phyloP scores from a whole-genome alignment of 306 rosid genomes.

The Sesbania bispinosa region DNA sequence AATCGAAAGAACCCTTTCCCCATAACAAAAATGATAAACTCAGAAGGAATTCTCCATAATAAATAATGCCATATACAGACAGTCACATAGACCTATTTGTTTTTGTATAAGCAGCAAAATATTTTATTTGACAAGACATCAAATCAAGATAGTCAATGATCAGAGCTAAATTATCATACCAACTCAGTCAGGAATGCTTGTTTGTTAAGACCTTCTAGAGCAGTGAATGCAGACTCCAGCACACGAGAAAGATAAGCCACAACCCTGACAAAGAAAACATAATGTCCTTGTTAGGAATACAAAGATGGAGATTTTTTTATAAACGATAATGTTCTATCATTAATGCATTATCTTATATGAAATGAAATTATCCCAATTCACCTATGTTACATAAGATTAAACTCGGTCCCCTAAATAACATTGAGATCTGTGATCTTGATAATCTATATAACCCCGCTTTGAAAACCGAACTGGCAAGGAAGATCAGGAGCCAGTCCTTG shows the following conservation, averaged over 20 bases:
- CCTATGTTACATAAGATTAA: neutral
- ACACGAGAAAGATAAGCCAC: conserved; percentile 98
- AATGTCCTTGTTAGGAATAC: conserved; percentile 18
- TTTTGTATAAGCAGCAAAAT: conserved; percentile 2
- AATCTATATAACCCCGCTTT: neutral
- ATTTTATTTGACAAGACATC: conserved; percentile 11
- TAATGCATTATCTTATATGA: neutral
- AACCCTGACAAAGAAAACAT: conserved; percentile 57
- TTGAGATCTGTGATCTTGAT: neutral
- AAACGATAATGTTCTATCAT: neutral
- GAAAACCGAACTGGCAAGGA: neutral
- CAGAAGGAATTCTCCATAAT: neutral
- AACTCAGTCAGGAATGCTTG: conserved; percentile 94
- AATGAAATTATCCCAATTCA: neutral
- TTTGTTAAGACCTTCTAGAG: conserved; percentile 94
- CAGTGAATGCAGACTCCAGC: conserved; percentile 91
- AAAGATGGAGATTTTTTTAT: neutral
- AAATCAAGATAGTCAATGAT: conserved; percentile 10
- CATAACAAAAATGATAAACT: neutral
- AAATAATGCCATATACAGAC: neutral
- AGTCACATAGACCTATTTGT: neutral
- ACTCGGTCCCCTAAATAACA: conserved; percentile 15
- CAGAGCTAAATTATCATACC: conserved; percentile 46
- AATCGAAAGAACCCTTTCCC: neutral
- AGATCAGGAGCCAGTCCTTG: neutral